Percentiles rank a stretch among this genome's conserved stretches.
Conservation (phyloP, 805 yeast genomes). For the Candida vaughaniae region DNA sequence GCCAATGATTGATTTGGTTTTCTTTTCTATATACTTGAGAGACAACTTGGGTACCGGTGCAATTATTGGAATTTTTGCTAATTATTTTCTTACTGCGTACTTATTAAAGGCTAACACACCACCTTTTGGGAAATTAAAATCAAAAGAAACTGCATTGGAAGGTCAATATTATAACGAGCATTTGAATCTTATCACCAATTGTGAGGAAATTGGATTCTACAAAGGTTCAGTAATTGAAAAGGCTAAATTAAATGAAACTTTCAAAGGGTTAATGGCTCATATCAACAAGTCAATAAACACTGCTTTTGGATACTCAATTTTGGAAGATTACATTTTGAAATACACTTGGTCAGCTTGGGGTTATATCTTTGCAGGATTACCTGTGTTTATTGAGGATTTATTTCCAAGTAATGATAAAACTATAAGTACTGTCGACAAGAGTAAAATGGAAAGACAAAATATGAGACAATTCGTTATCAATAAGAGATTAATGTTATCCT, state of each 20-base stretch:
- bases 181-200: conserved; percentile 77
- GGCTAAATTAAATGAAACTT: conserved; percentile 58
- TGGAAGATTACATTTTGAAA: conserved; percentile 85
- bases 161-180: conserved; percentile 89
- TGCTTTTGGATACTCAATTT: conserved; percentile 64
- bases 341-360: conserved; percentile 96
- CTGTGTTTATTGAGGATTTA: conserved; percentile 65
- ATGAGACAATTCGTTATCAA: conserved; percentile 89
- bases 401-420: conserved; percentile 8
- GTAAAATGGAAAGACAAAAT: conserved; percentile 48
- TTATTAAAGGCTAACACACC: conserved; percentile 75
- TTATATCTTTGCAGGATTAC: conserved; percentile 86
- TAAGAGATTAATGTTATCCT: conserved; percentile 82
- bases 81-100: conserved; percentile 78
- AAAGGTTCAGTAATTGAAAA: conserved; percentile 84
- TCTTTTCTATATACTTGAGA: conserved; percentile 79
- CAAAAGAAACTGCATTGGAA: conserved; percentile 73
- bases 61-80: conserved; percentile 73
- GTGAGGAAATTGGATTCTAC: conserved; percentile 92
- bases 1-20: conserved; percentile 81
- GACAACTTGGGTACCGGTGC: conserved; percentile 89
- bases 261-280: conserved; percentile 54
- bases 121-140: conserved; percentile 74
- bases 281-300: conserved; percentile 53
- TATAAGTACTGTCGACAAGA: conserved; percentile 2